phyloP scores from a whole-genome alignment of 1,284 basidiomycete genomes.

The Ceratobasidium sp. region DNA sequence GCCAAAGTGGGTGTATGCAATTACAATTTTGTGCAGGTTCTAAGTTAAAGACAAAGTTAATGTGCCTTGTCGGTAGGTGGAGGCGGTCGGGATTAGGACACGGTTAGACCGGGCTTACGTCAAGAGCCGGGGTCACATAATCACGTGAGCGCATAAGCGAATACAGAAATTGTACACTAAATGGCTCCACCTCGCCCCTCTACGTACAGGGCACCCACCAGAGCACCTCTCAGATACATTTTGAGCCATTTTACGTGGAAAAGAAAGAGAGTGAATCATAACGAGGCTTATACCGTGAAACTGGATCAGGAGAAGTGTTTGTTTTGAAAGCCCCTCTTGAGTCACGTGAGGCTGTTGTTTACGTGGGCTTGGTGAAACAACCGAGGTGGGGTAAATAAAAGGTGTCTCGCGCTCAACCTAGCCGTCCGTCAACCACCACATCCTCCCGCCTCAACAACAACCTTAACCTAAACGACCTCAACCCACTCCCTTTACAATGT shows the following conservation, averaged over 20 bases:
- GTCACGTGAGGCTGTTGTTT: slow-evolving; percentile 40
- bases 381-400: slow-evolving; percentile 23
- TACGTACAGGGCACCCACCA: too few species aligned
- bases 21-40: too few species aligned
- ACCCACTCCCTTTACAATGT: slow-evolving; percentile 7
- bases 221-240: background rate
- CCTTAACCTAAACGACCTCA: slow-evolving; percentile 18
- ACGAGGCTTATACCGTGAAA: background rate
- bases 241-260: too few species aligned
- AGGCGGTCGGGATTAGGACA: background rate
- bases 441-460: slow-evolving; percentile 15
- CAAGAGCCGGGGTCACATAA: background rate
- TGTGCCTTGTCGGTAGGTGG: too few species aligned
- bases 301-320: background rate
- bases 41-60: background rate
- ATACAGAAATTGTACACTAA: too few species aligned
- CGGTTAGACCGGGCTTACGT: slow-evolving; percentile 14
- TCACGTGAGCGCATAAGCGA: background rate
- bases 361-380: slow-evolving; percentile 23
- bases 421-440: slow-evolving; percentile 31
- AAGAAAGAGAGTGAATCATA: too few species aligned
- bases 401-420: background rate
- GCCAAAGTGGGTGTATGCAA: slow-evolving; percentile 6
- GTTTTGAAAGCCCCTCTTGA: background rate
- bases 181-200: too few species aligned